Conservation (phyloP, 495 filamentous ascomycete species). For the Antarctomyces pellizariae region DNA sequence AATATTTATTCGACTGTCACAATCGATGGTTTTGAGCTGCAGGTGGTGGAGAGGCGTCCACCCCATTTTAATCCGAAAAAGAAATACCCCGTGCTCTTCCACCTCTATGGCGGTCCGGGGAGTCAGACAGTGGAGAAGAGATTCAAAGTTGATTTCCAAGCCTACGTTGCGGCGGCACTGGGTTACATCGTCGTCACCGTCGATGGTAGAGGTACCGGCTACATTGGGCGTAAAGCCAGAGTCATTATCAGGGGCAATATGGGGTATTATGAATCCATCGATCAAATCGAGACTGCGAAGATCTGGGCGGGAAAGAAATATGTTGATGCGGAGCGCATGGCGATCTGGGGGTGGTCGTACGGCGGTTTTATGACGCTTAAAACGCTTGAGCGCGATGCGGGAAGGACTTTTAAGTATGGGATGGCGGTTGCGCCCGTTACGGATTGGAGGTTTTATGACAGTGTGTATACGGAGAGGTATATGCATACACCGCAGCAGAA, state of each 20-base stretch:
- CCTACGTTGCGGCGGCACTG: conserved; percentile 62
- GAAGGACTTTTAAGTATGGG: conserved; percentile 77
- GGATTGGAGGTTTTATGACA: conserved; percentile 90
- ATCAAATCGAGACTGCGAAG: conserved; percentile 82
- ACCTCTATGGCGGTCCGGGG: conserved; percentile 75
- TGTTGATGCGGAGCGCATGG: conserved; percentile 57
- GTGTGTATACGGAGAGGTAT: conserved; percentile 86
- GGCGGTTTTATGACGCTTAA: conserved; percentile 97
- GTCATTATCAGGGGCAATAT: conserved; percentile 64
- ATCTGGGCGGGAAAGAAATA: conserved; percentile 65
- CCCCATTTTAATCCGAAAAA: conserved; percentile 71
- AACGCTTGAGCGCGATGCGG: conserved; percentile 74
- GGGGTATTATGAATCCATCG: conserved; percentile 61
- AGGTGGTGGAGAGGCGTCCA: conserved; percentile 75
- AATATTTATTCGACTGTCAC: conserved; percentile 68
- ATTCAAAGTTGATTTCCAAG: conserved; percentile 74
- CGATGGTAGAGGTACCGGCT: conserved; percentile 83
- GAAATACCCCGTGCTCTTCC: conserved; percentile 84
- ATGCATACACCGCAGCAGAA: conserved; percentile 86
- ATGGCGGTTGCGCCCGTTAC: conserved; percentile 97
- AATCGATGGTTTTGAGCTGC: conserved; percentile 53
- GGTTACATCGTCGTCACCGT: conserved; percentile 95
- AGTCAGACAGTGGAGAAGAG: conserved; percentile 67
- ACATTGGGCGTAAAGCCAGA: conserved; percentile 62
- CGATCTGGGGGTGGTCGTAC: conserved; percentile 97